phyloP scores from a whole-genome alignment of 2,329 filamentous ascomycete species.

The Parafenestella ontariensis region DNA sequence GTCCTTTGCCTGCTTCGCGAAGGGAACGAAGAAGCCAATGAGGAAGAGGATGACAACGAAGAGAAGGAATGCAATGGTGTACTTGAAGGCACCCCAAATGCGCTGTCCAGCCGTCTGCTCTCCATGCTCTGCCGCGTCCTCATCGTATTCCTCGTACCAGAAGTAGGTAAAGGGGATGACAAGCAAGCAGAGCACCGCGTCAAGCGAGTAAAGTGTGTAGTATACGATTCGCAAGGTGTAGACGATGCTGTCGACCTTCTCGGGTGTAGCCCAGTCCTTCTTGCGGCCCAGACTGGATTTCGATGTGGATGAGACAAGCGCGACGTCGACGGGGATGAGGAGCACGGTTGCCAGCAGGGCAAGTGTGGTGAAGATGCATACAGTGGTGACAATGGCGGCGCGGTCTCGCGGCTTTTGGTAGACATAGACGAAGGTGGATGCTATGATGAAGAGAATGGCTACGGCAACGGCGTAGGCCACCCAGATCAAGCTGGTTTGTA shows the following conservation, averaged over 20 bases:
- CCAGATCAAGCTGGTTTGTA: slow-evolving; percentile 94
- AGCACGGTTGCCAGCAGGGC: slow-evolving; percentile 89
- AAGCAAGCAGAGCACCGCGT: slow-evolving; percentile 86
- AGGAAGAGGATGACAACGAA: slow-evolving; percentile 85
- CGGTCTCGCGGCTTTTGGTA: slow-evolving; percentile 91
- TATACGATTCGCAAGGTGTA: slow-evolving; percentile 86
- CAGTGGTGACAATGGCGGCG: slow-evolving; percentile 78
- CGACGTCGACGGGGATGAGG: slow-evolving; percentile 92
- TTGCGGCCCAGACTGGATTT: slow-evolving; percentile 77
- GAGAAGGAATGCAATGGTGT: slow-evolving; percentile 83
- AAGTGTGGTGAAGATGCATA: slow-evolving; percentile 87
- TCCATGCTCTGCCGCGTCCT: slow-evolving; percentile 82
- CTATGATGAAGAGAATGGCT: slow-evolving; percentile 75
- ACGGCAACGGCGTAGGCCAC: slow-evolving; percentile 87
- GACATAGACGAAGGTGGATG: slow-evolving; percentile 84
- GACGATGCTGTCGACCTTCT: slow-evolving; percentile 78
- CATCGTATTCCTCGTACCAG: slow-evolving; percentile 96
- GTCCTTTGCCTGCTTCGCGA: slow-evolving; percentile 68
- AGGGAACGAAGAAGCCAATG: slow-evolving; percentile 91
- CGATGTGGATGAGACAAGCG: slow-evolving; percentile 88
- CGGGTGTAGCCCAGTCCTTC: slow-evolving; percentile 93
- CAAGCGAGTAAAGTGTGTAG: slow-evolving; percentile 89
- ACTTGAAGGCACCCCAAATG: slow-evolving; percentile 86
- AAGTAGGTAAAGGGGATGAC: slow-evolving; percentile 97
- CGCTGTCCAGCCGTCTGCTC: slow-evolving; percentile 73